Evolutionary conservation across 805 yeast genomes (phyloP).

Genomic region (Yamadazyma tumulicola): DNA sequence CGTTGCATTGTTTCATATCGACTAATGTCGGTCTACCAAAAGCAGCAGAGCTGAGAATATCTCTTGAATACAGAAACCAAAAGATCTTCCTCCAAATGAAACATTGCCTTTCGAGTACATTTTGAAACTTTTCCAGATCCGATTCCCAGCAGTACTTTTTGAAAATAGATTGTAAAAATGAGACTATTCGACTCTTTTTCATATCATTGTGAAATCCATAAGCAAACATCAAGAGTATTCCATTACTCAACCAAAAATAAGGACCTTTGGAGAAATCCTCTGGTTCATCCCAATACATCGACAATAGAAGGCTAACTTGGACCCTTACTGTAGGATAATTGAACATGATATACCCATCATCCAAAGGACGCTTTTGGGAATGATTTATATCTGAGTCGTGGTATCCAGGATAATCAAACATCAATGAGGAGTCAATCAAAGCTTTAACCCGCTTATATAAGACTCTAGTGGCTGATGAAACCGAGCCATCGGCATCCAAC

Average conservation of each 20-base stretch:
- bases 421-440: conserved; percentile 19
- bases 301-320: conserved; percentile 8
- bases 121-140: neutral
- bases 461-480: conserved; percentile 46
- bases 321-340: conserved; percentile 12
- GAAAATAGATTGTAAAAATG: neutral
- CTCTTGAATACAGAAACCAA: conserved; percentile 11
- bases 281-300: conserved; percentile 1
- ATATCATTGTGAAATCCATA: conserved; percentile 10
- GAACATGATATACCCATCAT: conserved; percentile 9
- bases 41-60: conserved; percentile 3
- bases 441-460: conserved; percentile 75
- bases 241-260: conserved; percentile 6
- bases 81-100: conserved; percentile 12
- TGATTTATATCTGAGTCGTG: neutral
- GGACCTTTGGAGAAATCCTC: conserved; percentile 7
- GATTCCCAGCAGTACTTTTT: neutral
- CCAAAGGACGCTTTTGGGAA: conserved; percentile 4
- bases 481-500: conserved; percentile 47
- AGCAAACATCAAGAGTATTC: conserved; percentile 4
- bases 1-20: conserved; percentile 2
- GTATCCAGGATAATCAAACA: conserved; percentile 11
- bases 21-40: conserved; percentile 10
- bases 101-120: conserved; percentile 6
- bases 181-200: conserved; percentile 1